phyloP scores from a whole-genome alignment of 805 yeast species.

The Cyberlindnera sargentensis region DNA sequence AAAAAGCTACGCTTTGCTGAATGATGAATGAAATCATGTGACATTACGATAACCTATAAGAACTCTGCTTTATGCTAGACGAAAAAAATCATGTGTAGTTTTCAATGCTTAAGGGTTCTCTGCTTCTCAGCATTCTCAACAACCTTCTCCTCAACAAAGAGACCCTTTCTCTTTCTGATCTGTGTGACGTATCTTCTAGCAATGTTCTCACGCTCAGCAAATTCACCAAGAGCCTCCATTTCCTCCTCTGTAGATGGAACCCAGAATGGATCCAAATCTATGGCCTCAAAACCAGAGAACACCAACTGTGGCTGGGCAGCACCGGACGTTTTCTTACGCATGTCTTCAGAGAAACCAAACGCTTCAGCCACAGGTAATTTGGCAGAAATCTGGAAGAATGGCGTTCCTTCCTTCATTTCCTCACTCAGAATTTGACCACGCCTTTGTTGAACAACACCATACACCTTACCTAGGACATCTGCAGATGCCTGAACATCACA shows the following conservation, averaged over 20 bases:
- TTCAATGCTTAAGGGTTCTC: slow-evolving; percentile 60
- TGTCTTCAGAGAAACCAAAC: slow-evolving; percentile 93
- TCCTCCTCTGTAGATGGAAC: slow-evolving; percentile 98
- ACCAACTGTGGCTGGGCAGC: slow-evolving; percentile 96
- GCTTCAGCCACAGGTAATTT: slow-evolving; percentile 91
- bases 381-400: slow-evolving; percentile 84
- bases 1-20: slow-evolving; percentile 6
- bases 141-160: slow-evolving; percentile 83
- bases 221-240: slow-evolving; percentile 85
- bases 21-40: background rate
- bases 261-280: slow-evolving; percentile 97
- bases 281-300: slow-evolving; percentile 78
- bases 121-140: slow-evolving; percentile 92
- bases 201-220: slow-evolving; percentile 85
- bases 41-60: background rate
- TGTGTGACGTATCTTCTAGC: slow-evolving; percentile 82
- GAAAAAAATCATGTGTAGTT: background rate
- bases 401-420: slow-evolving; percentile 98
- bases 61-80: too few species aligned
- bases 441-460: slow-evolving; percentile 85
- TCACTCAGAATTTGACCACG: slow-evolving; percentile 82
- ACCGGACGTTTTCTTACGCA: slow-evolving; percentile 88
- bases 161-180: slow-evolving; percentile 80
- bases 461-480: slow-evolving; percentile 92
- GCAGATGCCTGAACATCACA: slow-evolving; percentile 95